phyloP scores from a whole-genome alignment of 495 filamentous ascomycete genomes.

The Cladorrhinum samala region DNA sequence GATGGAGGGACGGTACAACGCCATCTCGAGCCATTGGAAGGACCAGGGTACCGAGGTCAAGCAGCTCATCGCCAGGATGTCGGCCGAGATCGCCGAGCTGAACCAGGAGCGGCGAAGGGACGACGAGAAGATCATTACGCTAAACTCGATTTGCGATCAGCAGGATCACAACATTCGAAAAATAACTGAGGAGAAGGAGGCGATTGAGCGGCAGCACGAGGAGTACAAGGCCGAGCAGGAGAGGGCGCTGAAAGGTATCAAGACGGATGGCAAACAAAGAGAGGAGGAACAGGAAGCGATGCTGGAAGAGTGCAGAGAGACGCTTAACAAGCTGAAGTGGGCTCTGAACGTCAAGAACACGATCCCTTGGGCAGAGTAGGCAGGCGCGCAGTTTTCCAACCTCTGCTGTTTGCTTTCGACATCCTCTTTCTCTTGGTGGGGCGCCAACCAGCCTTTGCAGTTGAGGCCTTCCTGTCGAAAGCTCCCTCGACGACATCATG shows the following conservation, averaged over 20 bases:
- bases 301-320: conserved; percentile 54
- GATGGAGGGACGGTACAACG: conserved; percentile 62
- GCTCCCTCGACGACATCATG: too few species aligned
- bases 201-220: conserved; percentile 50
- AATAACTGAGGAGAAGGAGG: conserved; percentile 53
- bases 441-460: too few species aligned
- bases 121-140: conserved; percentile 48
- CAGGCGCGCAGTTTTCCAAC: too few species aligned
- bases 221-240: conserved; percentile 61
- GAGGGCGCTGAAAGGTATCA: conserved; percentile 48
- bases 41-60: conserved; percentile 57
- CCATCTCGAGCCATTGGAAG: conserved; percentile 59
- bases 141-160: conserved; percentile 62
- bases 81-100: conserved; percentile 42
- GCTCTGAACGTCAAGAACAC: conserved; percentile 57
- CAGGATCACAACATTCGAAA: conserved; percentile 60
- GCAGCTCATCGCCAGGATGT: conserved; percentile 47
- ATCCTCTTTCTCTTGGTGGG: too few species aligned
- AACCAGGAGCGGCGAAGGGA: conserved; percentile 48
- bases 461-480: too few species aligned
- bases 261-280: conserved; percentile 46
- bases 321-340: conserved; percentile 63
- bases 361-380: conserved; percentile 45
- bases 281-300: conserved; percentile 50
- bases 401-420: too few species aligned